Evolutionary conservation across 306 rosid genomes (phyloP), one percentile per base, ranked within the genome.

Genomic region (Echinosophora koreensis): DNA sequence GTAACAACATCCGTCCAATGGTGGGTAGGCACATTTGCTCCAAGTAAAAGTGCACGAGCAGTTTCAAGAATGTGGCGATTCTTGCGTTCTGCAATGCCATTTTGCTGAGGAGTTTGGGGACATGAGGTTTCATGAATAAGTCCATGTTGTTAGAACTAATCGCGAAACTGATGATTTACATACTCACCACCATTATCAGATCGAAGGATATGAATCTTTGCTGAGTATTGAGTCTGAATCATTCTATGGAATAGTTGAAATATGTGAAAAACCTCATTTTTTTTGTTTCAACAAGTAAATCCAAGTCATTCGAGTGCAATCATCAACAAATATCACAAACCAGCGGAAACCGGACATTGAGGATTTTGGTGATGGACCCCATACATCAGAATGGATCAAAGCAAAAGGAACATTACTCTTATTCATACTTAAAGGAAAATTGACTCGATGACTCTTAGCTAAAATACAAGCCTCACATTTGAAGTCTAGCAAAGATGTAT

Each of bases 61-160:
- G 41, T 37, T 37, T 37, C 41, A 1, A 37, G 5, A 5, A 5
- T 37, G 7, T 37, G 41, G 0, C 44, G 3, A 3, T 78, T 44
- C 14, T 44, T 44, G 10, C 50, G 13, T 44, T 44, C 50, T 62
- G 1, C 6, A 7, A 38, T 39, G 12, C 8, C 51, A 39, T 64
- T 64, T 39, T 64, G 34, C 3, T 9, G 63, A 8, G 67, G 68
- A 10, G 74, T 71, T 34, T 71, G 68, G 30, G 79, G 0, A 15
- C 51, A 71, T 0, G 67, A 37, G 14, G 66, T 71, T 61, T 80
- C 83, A 72, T 80, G 79, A 3, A 71, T 6, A 5, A 62, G 30
- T 0, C 83, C 57, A 63, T 71, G 10, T 0, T 2, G 0, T 0
- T 60, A 1, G 10, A 78, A 78, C 6, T 62, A 69, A 0, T 0